Base-by-base conservation (phyloP, 2,329 filamentous ascomycete species). In the Aspergillus uvarum region DNA sequence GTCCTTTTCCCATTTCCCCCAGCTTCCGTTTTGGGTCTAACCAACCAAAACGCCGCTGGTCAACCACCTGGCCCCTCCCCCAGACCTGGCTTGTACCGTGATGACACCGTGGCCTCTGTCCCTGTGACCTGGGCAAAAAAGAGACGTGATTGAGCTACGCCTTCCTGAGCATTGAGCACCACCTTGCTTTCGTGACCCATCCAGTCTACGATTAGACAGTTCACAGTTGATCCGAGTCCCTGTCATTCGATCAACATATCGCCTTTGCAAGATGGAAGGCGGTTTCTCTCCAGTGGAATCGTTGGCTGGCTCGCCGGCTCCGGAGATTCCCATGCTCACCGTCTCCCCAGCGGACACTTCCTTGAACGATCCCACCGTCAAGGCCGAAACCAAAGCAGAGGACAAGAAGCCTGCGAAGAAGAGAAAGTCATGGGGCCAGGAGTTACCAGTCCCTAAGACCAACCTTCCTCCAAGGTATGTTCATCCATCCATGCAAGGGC, bases 391-490 rank as follows among this genome's bases (percentile, higher is more conserved):
- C 42, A 72, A 67, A 62, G 48, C 76, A 0, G 85, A 88, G 51
- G 76, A 78, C 61, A 91, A 90, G 83, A 95, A 91, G 81, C 83
- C 85, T 1, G 80, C 84, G 38, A 97, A 97, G 86, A 97, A 97
- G 86, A 85, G 95, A 71, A 99, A 98, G 81, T 98, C 95, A 52
- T 99, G 95, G 95, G 95, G 95, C 53, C 95, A 99, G 78, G 91
- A 96, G 75, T 87, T 98, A 47, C 95, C 95, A 19, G 91, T 96
- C 73, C 95, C 95, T 48, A 98, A 97, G 85, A 98, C 95, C 32
- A 96, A 94, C 73, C 87, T 98, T 7, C 94, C 94, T 62, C 94
- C 94, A 44, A 89, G 93, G 89, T 91, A 86, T 72, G 81, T 72
- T 63, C 38, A 16, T 3, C 1, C 24, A 1, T n/a, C 10, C 6